Base-by-base conservation (phyloP, 345 rosid genomes). In the Erysimum cheiranthoides region DNA sequence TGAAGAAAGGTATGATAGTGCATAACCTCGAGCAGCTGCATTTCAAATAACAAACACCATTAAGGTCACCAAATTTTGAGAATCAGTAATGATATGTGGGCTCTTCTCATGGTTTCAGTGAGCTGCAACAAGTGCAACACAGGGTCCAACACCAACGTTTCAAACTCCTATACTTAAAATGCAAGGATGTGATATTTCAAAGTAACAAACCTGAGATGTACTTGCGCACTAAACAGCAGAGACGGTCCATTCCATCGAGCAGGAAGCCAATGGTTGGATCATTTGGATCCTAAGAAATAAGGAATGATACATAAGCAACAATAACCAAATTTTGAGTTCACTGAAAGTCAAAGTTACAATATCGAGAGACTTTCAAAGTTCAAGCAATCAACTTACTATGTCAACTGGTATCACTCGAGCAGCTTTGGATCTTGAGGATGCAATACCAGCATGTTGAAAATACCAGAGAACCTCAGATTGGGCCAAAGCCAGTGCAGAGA, bases 1-100 rank as follows among this genome's bases (percentile, higher is more conserved):
- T 43, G 98, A 93, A 80, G 99, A 95, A 77, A 95, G 98, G 88
- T 87, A 95, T 62, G 99, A 95, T 77, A 93, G 84, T 60, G 97
- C 99, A 85, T 93, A 95, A 59, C 97, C 99, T 75, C 98, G 88
- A 78, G 90, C 87, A 66, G 99, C 99, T 95, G 94, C 94, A 92
- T 75, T 61, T 61, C 57, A 71, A 79, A 51, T 11, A 68, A 39
- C 11, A 74, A 79, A 54, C 62, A 70, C 31, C 18, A 62, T 66
- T 80, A 46, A 76, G 57, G 42, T 68, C 42, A 63, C 32, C 34
- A 71, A 53, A 45, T 51, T 60, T 68, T 51, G 50, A 52, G 5
- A 38, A 66, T 60, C 27, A 14, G 59, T 67, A 51, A 46, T 51
- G 64, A 58, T 66, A 64, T 32, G 16, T 50, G 47, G 53, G 62